Evolutionary conservation across 768 basidiomycete species (phyloP), one percentile per base, ranked within the genome.

Genomic region (Boletus eberwhitei): DNA sequence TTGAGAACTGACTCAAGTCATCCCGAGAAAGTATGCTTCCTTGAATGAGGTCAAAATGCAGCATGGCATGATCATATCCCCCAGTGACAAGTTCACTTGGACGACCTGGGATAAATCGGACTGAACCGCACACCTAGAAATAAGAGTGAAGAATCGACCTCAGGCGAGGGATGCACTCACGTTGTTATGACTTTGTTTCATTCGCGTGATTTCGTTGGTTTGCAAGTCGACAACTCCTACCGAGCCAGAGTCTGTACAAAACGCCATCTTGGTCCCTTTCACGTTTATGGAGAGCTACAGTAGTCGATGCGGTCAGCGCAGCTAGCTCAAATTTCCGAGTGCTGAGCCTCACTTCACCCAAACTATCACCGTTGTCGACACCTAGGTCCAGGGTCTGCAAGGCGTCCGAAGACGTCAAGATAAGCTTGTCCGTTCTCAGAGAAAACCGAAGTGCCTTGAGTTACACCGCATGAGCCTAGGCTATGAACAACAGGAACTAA

Each of bases 1-100:
- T 40, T 22, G 17, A 34, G 43, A 39, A 37, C 77, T 24, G 48
- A 88, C 89, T 65, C 47, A 90, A 76, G 64, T 85, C 77, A 44
- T 78, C 74, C 35, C 77, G 76, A 5, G 88, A 88, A 39, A 89
- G 70, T 8, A 81, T 47, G 29, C 72, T 80, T 29, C 81, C 77
- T 69, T 82, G 82, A 14, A 62, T 60, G 53, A 79, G 79, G 61
- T 91, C 87, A 62, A 83, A 85, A 62, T 93, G 90, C 14, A 88
- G 65, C 24, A 93, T 60, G 4, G 75, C 71, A 38, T 77, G 80
- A 60, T 93, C 91, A 62, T 87, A 92, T 2, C 90, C 90, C 6
- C 83, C 89, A 55, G 86, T 90, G 22, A 93, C 76, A 13, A 90
- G 63, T 66, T 93, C 91, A 40, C 75, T 77, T 4, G 87, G 82